A percentile compares a stretch with the other conserved stretches of the same genome.
Evolutionary conservation across 768 basidiomycete species (phyloP).

Genomic region (Suillus plorans): DNA sequence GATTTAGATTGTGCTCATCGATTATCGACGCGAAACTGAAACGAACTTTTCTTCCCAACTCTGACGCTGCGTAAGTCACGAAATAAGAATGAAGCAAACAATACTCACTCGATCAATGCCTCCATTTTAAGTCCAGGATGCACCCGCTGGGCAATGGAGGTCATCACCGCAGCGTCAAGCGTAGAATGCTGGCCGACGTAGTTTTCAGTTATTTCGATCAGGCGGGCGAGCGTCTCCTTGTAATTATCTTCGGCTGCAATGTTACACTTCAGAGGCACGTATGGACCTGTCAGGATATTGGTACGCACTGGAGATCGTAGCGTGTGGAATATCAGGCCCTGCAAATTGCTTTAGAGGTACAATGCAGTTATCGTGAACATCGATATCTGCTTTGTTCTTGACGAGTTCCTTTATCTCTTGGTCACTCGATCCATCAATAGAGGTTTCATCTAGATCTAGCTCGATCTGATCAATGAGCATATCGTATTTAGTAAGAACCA

Average conservation of each 20-base stretch:
- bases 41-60: slow-evolving; percentile 2
- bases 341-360: not conserved
- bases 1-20: not conserved
- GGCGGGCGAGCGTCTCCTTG: not conserved
- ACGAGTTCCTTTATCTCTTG: slow-evolving; percentile 5
- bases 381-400: not conserved
- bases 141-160: slow-evolving; percentile 5
- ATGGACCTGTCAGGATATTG: not conserved
- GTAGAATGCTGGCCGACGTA: not conserved
- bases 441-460: slow-evolving; percentile 33
- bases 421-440: not conserved
- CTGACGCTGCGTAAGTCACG: not conserved
- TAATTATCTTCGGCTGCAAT: not conserved
- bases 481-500: slow-evolving; percentile 7
- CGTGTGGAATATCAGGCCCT: not conserved
- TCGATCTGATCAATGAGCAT: not conserved
- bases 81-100: not conserved
- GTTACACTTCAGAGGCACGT: too few relatives aligned
- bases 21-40: slow-evolving; percentile 8
- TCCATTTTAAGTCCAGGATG: not conserved
- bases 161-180: not conserved
- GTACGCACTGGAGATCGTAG: not conserved
- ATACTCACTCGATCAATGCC: slow-evolving; percentile 2
- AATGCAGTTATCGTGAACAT: not conserved
- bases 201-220: not conserved